Evolutionary conservation across 306 rosid species (phyloP).

Genomic region (Erythrophleum fordii): DNA sequence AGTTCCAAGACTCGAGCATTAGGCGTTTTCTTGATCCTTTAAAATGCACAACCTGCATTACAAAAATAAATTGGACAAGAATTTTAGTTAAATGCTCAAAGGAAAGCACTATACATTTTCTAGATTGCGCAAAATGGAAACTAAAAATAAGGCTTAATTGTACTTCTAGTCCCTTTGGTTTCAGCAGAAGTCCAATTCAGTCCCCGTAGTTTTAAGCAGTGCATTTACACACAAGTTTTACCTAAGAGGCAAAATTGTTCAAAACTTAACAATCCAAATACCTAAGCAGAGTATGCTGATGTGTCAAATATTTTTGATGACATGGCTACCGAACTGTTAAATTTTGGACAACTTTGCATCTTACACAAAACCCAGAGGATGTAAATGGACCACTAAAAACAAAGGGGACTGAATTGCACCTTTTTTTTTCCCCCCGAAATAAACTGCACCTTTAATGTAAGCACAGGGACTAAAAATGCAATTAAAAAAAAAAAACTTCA

Average conservation of each 20-base stretch:
- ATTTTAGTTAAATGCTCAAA: conserved; percentile 1
- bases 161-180: background rate
- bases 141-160: background rate
- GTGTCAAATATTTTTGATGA: background rate
- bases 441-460: background rate
- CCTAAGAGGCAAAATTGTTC: background rate
- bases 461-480: background rate
- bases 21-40: conserved; percentile 98
- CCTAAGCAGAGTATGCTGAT: background rate
- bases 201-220: background rate
- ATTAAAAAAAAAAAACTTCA: background rate
- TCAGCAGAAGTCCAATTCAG: background rate
- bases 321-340: background rate
- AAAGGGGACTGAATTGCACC: background rate
- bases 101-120: background rate
- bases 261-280: background rate
- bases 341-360: background rate
- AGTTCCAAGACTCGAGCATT: conserved; percentile 94
- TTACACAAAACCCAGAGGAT: background rate
- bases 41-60: conserved; percentile 84
- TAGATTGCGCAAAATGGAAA: background rate
- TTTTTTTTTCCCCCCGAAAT: background rate
- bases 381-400: background rate
- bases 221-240: background rate
- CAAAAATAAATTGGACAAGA: background rate